A percentile compares a stretch with the other conserved stretches of the same genome.
Conservation (phyloP, 495 filamentous ascomycete genomes). For the Hypoxylon intermedium region DNA sequence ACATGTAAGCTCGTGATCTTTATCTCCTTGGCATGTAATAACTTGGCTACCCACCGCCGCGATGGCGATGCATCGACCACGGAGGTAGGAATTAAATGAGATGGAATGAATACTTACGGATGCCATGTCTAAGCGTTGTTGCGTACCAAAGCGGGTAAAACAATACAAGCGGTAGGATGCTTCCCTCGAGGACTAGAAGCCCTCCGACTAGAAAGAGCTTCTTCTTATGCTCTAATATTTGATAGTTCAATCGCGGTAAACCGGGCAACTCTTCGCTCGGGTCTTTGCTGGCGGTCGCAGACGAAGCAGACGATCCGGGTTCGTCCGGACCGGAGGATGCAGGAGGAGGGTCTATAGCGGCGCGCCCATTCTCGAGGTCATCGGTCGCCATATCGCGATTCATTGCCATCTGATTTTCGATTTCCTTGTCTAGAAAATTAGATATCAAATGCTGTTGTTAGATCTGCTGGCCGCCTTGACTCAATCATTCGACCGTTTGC, state of each 20-base stretch:
- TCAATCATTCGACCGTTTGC: conserved; percentile 23
- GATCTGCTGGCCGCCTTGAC: conserved; percentile 5
- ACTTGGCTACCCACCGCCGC: not conserved
- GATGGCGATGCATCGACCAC: not conserved
- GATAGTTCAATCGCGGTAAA: conserved; percentile 52
- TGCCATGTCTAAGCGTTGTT: conserved; percentile 51
- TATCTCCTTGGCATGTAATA: not conserved
- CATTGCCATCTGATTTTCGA: not conserved
- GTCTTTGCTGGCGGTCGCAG: conserved; percentile 19
- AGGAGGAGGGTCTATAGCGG: conserved; percentile 21
- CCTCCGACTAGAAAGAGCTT: conserved; percentile 50
- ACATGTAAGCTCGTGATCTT: conserved; percentile 21
- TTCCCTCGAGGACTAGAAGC: conserved; percentile 55
- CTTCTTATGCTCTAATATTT: conserved; percentile 51
- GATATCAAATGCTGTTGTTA: not conserved
- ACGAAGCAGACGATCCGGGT: conserved; percentile 27
- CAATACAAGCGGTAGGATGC: conserved; percentile 53
- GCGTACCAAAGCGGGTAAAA: conserved; percentile 54
- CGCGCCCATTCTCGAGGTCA: conserved; percentile 28
- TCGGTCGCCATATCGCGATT: conserved; percentile 30
- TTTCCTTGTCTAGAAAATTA: not conserved
- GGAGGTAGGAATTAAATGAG: not conserved
- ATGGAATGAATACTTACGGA: conserved; percentile 42
- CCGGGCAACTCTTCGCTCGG: conserved; percentile 40
- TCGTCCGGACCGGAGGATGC: conserved; percentile 25